Evolutionary conservation across 169 alveolate genomes (phyloP).

Genomic region (Condylostoma magnum): DNA sequence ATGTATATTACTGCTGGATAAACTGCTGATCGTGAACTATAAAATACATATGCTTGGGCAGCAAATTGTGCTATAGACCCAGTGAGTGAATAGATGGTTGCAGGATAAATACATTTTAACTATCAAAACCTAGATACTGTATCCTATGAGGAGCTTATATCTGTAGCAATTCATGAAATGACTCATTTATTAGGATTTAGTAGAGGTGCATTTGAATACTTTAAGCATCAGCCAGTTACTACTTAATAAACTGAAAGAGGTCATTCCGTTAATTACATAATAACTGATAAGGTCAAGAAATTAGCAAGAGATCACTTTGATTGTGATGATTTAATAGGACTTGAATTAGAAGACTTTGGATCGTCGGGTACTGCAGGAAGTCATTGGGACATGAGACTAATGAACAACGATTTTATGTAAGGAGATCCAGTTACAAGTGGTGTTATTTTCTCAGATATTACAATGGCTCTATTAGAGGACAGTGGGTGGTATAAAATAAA

Average conservation of each 20-base stretch:
- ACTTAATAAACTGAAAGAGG: not conserved
- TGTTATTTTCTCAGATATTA: constrained; percentile 29
- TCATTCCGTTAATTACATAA: constrained; percentile 22
- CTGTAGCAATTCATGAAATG: constrained; percentile 20
- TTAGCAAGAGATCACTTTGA: constrained; percentile 35
- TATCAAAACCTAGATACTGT: too few species aligned
- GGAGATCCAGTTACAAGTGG: constrained; percentile 23
- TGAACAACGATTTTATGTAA: constrained; percentile 56
- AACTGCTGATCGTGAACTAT: too few species aligned
- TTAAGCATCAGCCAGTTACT: not conserved
- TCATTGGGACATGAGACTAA: constrained; percentile 53
- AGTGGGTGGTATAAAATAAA: constrained; percentile 41
- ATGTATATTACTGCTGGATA: too few species aligned
- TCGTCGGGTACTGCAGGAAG: constrained; percentile 49
- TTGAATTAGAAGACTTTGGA: constrained; percentile 45
- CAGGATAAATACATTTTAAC: too few species aligned
- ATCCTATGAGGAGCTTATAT: not conserved
- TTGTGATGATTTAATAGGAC: constrained; percentile 43
- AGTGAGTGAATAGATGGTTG: too few species aligned
- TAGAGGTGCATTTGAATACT: not conserved
- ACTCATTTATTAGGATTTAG: constrained; percentile 26
- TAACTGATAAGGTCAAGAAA: constrained; percentile 42
- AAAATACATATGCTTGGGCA: too few species aligned
- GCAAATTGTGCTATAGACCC: too few species aligned
- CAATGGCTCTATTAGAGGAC: constrained; percentile 45